A percentile compares a stretch with the other conserved stretches of the same genome.
Evolutionary conservation across 345 rosid species (phyloP).

Genomic region (Heritiera littoralis): DNA sequence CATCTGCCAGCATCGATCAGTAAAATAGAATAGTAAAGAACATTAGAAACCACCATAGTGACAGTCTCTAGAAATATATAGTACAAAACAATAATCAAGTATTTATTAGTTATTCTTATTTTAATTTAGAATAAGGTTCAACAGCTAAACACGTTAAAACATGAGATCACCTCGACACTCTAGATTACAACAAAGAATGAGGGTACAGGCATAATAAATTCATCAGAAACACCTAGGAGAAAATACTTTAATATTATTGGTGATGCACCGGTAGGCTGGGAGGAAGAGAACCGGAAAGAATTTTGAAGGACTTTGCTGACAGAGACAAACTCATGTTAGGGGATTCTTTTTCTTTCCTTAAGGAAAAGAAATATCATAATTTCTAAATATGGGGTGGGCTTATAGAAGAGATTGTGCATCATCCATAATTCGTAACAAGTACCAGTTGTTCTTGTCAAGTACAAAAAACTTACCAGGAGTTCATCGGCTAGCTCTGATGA

Average conservation of each 20-base stretch:
- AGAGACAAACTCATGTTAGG: background rate
- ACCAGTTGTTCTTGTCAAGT: background rate
- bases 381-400: background rate
- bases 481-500: constrained; percentile 89
- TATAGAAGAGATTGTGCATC: background rate
- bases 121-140: constrained; percentile 1
- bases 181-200: constrained; percentile 7
- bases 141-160: background rate
- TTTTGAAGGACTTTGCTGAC: constrained; percentile 9
- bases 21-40: background rate
- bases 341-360: too few relatives aligned
- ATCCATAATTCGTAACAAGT: background rate
- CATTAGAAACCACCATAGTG: background rate
- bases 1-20: constrained; percentile 45
- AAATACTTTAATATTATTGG: background rate
- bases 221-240: background rate
- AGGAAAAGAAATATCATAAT: background rate
- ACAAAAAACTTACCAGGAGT: constrained; percentile 56
- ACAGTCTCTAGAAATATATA: background rate
- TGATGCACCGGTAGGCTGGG: background rate
- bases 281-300: background rate
- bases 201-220: background rate
- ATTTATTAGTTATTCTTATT: background rate
- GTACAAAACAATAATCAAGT: background rate
- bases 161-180: background rate